A percentile compares a stretch with the other conserved stretches of the same genome.
Evolutionary conservation across 495 filamentous ascomycete genomes (phyloP).

Genomic region (Eremomyces bilateralis): DNA sequence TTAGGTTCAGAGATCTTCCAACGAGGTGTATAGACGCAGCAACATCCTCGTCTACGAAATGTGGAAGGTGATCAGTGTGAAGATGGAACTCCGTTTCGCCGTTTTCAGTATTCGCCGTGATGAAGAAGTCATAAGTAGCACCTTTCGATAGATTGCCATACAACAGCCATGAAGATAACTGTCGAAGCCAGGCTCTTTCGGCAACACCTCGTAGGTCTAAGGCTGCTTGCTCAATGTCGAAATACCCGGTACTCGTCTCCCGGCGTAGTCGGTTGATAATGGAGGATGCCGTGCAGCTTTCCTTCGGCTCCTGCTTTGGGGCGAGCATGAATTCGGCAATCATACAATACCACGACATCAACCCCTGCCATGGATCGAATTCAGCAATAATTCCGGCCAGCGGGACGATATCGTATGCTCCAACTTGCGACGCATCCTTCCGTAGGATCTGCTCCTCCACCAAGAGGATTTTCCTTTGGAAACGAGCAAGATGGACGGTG

Average conservation of each 20-base stretch:
- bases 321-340: constrained; percentile 8
- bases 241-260: constrained; percentile 70
- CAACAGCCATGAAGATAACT: constrained; percentile 70
- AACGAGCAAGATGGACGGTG: constrained; percentile 49
- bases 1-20: constrained; percentile 68
- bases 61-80: constrained; percentile 37
- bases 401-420: constrained; percentile 80
- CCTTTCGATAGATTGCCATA: constrained; percentile 63
- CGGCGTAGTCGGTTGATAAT: constrained; percentile 55
- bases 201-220: constrained; percentile 48
- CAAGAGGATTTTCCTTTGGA: constrained; percentile 62
- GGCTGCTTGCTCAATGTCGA: constrained; percentile 57
- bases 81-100: constrained; percentile 24
- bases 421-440: constrained; percentile 51
- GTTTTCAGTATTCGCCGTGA: constrained; percentile 25
- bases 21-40: constrained; percentile 78
- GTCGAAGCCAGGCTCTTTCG: constrained; percentile 77
- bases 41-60: constrained; percentile 52
- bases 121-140: constrained; percentile 63
- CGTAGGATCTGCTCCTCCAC: constrained; percentile 60
- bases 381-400: constrained; percentile 62
- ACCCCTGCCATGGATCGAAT: constrained; percentile 65
- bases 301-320: constrained; percentile 2
- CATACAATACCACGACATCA: constrained; percentile 53
- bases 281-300: constrained; percentile 33